phyloP scores from a whole-genome alignment of 1,284 basidiomycete species.

The Trichosporon sp. region DNA sequence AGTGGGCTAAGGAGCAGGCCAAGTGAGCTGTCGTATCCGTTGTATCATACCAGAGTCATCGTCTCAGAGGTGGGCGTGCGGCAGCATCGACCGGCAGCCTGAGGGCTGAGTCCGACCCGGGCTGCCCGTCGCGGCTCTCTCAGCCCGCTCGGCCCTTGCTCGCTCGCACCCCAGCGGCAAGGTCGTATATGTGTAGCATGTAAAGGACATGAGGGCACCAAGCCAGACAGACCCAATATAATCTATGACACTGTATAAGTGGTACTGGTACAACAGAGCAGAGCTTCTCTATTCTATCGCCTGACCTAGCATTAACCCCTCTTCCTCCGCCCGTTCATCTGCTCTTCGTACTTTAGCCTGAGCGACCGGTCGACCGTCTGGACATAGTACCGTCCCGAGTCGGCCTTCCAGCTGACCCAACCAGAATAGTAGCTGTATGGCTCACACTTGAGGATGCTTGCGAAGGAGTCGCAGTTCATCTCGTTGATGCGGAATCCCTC shows the following conservation, averaged over 20 bases:
- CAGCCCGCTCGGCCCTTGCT: background rate
- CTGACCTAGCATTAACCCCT: conserved; percentile 12
- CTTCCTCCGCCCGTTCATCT: conserved; percentile 37
- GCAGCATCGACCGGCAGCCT: no score
- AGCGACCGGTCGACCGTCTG: conserved; percentile 48
- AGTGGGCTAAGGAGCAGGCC: conserved; percentile 49
- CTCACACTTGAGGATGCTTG: conserved; percentile 45
- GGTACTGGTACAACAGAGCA: conserved; percentile 13
- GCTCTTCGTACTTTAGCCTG: conserved; percentile 47
- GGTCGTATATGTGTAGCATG: conserved; percentile 19
- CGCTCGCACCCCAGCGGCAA: background rate
- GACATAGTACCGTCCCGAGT: conserved; percentile 48
- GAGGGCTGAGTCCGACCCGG: no score
- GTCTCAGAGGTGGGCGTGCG: background rate
- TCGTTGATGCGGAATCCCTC: conserved; percentile 60
- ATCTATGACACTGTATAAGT: conserved; percentile 21
- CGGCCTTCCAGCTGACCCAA: conserved; percentile 56
- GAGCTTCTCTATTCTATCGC: background rate
- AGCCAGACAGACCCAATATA: conserved; percentile 12
- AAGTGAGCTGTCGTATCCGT: conserved; percentile 10
- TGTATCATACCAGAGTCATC: conserved; percentile 6
- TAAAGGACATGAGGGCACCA: conserved; percentile 14
- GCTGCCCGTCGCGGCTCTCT: no score
- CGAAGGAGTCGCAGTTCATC: conserved; percentile 55
- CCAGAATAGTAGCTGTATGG: conserved; percentile 46